These are phyloP conservation scores for Cercospora beticola DNA, from an alignment of 2,329 filamentous ascomycete genomes.

Conservation along the genomic window DNA sequence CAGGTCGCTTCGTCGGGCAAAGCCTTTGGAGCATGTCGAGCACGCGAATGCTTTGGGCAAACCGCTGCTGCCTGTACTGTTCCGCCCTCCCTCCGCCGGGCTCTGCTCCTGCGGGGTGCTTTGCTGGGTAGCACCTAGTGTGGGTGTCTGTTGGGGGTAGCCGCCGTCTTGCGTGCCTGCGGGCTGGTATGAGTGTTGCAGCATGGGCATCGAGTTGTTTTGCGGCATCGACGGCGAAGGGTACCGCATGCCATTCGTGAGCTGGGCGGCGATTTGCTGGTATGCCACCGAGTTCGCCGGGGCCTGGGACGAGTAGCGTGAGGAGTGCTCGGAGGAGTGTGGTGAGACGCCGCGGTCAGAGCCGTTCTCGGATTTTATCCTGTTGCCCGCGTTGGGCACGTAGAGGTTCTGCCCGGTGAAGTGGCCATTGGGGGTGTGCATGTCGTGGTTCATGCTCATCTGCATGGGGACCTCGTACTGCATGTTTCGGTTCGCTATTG, in stretches of 20 bases:
- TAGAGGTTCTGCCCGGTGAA: slow-evolving; percentile 46
- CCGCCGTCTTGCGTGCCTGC: slow-evolving; percentile 47
- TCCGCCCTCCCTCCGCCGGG: slow-evolving; percentile 37
- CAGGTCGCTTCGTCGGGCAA: slow-evolving; percentile 89
- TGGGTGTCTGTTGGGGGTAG: slow-evolving; percentile 42
- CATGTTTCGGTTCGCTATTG: slow-evolving; percentile 35
- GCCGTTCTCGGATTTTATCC: slow-evolving; percentile 59
- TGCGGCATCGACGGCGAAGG: slow-evolving; percentile 52
- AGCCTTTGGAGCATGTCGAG: slow-evolving; percentile 84
- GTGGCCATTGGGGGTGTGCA: slow-evolving; percentile 33
- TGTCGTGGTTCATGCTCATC: slow-evolving; percentile 36
- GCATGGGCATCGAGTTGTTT: slow-evolving; percentile 51
- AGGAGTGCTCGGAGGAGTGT: slow-evolving; percentile 56
- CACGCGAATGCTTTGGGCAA: slow-evolving; percentile 80
- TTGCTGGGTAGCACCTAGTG: slow-evolving; percentile 36
- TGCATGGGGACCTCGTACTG: slow-evolving; percentile 42
- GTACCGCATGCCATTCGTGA: slow-evolving; percentile 55
- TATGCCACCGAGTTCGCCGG: slow-evolving; percentile 51
- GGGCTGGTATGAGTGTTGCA: slow-evolving; percentile 56
- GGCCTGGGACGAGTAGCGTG: slow-evolving; percentile 58
- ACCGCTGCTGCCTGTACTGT: slow-evolving; percentile 47
- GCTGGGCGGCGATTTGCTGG: slow-evolving; percentile 50
- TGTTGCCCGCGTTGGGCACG: slow-evolving; percentile 49
- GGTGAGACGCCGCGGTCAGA: slow-evolving; percentile 59
- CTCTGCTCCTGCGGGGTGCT: slow-evolving; percentile 37